Evolutionary conservation across 164 flowering plant genomes (phyloP), one percentile per base, ranked within the genome.

Genomic region (Vitis riparia): DNA sequence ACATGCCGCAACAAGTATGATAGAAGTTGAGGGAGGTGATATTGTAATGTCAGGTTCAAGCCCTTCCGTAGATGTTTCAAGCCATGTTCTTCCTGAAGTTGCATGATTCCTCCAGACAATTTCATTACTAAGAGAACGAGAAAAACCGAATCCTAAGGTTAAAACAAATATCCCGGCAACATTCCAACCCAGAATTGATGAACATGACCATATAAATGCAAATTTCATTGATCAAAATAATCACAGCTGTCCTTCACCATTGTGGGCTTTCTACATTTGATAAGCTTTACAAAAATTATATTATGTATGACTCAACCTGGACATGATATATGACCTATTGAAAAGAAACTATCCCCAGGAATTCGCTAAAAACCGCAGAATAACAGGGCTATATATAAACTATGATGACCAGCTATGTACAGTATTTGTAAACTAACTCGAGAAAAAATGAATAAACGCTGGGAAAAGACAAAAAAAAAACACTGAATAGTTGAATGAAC

Each of bases 331-430:
- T 32, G 15, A 71, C 73, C 80, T 77, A 66, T 32, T 48, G 60
- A 55, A 51, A 66, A 52, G 67, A 59, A 65, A 62, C 19, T 60
- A 23, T 37, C 60, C 78, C 86, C 84, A 57, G 67, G 65, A 59
- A 75, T 71, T 78, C 65, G 81, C 84, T 73, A 76, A 81, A 85
- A 82, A 76, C 72, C 27, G 76, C 81, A 71, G 49, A 71, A 76
- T 70, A 48, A 73, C 63, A 55, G 73, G 79, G 78, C 17, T 50
- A 62, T 64, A 23, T 49, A 64, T 55, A 55, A 48, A 55, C 70
- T 44, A 57, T 50, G 17, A 53, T 49, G 47, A 14, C 44, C 14
- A 23, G 17, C 62, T 66, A 77, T 74, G 8, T 68, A 77, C 71
- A 74, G 27, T 58, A 64, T 51, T 8, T 27, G 44, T 49, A 48